phyloP scores from a whole-genome alignment of 257 asterid genomes.

The Nicotiana undulata region DNA sequence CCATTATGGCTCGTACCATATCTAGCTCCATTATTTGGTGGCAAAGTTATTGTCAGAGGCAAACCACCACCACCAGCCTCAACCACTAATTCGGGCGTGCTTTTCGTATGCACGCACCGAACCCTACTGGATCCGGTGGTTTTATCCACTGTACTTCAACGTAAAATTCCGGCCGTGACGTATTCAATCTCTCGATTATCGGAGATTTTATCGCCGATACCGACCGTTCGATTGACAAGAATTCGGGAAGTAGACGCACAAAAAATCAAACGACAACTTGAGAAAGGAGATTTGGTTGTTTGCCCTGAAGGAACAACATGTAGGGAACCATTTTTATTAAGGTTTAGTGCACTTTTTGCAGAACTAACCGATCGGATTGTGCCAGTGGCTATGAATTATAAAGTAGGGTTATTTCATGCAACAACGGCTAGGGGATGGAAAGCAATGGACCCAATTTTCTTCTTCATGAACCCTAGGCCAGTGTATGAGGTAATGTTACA shows the following conservation, averaged over 20 bases:
- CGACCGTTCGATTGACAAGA: conserved; percentile 72
- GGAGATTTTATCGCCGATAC: conserved; percentile 79
- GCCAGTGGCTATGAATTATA: conserved; percentile 78
- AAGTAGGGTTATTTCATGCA: conserved; percentile 79
- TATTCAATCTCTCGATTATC: conserved; percentile 69
- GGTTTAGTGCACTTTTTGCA: conserved; percentile 82
- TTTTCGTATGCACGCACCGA: conserved; percentile 79
- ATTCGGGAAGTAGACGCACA: conserved; percentile 55
- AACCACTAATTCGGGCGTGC: conserved; percentile 41
- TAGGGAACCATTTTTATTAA: conserved; percentile 65
- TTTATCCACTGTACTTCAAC: conserved; percentile 67
- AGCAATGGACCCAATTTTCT: conserved; percentile 73
- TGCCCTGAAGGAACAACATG: conserved; percentile 93
- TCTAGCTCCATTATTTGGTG: conserved; percentile 54
- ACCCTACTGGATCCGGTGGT: conserved; percentile 82
- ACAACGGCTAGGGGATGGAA: conserved; percentile 94
- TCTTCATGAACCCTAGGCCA: conserved; percentile 91
- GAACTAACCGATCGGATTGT: conserved; percentile 75
- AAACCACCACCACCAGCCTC: conserved; percentile 59
- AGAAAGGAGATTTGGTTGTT: conserved; percentile 59
- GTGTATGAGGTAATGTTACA: conserved; percentile 44
- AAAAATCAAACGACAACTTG: conserved; percentile 49
- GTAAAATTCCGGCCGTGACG: conserved; percentile 74
- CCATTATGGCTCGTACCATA: conserved; percentile 46
- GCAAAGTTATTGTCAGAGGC: conserved; percentile 55